Evolutionary conservation across 805 yeast genomes (phyloP).

Genomic region (Yamadazyma kitorensis): DNA sequence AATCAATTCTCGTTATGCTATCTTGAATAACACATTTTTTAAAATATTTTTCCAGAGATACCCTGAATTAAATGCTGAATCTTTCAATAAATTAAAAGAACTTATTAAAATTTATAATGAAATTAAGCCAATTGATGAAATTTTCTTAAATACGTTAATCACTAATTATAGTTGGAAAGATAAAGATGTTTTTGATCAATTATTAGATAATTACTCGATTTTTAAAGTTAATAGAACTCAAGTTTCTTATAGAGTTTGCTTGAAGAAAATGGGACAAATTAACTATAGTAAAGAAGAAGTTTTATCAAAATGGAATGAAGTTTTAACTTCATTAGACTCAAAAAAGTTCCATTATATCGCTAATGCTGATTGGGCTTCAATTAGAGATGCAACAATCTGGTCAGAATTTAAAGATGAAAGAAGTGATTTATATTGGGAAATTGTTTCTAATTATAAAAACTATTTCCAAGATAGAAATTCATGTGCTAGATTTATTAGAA

Average conservation of each 20-base stretch:
- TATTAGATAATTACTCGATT: constrained; percentile 56
- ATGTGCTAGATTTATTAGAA: constrained; percentile 29
- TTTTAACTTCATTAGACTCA: constrained; percentile 46
- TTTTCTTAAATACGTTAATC: constrained; percentile 75
- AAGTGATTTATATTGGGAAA: constrained; percentile 50
- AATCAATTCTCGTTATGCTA: constrained; percentile 63
- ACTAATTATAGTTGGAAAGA: constrained; percentile 69
- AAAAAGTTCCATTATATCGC: constrained; percentile 64
- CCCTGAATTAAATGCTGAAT: constrained; percentile 50
- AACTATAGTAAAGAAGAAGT: constrained; percentile 51
- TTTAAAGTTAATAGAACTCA: constrained; percentile 60
- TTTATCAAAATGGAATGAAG: constrained; percentile 52
- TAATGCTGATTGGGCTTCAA: constrained; percentile 81
- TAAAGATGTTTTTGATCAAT: constrained; percentile 59
- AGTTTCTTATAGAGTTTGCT: constrained; percentile 67
- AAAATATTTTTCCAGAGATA: constrained; percentile 62
- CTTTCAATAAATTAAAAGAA: constrained; percentile 54
- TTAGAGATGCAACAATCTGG: constrained; percentile 70
- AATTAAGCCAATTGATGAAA: constrained; percentile 65
- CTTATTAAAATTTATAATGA: constrained; percentile 55
- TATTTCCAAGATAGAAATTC: constrained; percentile 36
- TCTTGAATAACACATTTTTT: constrained; percentile 67
- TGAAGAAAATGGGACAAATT: constrained; percentile 71
- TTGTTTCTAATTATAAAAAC: constrained; percentile 48
- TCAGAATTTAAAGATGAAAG: constrained; percentile 43